Base-by-base conservation (phyloP, 768 basidiomycete genomes). In the Kockovaella imperatae region DNA sequence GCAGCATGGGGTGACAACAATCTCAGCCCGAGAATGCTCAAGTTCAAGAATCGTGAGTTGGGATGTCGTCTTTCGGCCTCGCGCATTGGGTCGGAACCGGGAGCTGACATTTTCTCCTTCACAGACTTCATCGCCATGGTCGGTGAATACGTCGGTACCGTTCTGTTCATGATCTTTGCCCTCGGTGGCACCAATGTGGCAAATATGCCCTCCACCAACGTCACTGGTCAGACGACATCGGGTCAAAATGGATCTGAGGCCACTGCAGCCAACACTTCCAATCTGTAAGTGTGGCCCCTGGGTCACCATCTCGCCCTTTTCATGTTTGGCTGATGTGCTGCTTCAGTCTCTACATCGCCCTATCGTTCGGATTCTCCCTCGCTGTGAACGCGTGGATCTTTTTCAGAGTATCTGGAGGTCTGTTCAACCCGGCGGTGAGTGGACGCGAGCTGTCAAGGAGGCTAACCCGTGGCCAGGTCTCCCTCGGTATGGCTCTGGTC, bases 351-450 rank as follows among this genome's bases (percentile, higher is more conserved):
- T 70, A 65, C 55, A 70, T 70, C 49, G 50, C 69, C 17, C 56
- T 70, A 3, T 65, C 60, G 2, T 69, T 73, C 56, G 68, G 65
- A 1, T 64, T 71, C 56, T 65, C 62, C 21, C 58, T 73, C 30
- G 59, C 63, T 20, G 67, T 71, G 49, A 69, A 66, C 35, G 70
- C 70, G 6, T 71, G 69, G 69, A 67, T 71, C 53, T 69, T 70
- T 56, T 72, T 70, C 64, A 59, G 68, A 15, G 62, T 73, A 28
- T 66, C 64, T 0, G 71, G 70, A 13, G 71, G 70, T 13, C 60
- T 72, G 6, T 71, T 72, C 65, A 74, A 74, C 57, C 73, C 73
- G 0, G 71, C 71, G 18, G 73, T 74, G 4, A 42, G 4, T 6
- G 32, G 32, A n/a, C 32, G 32, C 11, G 32, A 34, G n/a, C 11